Evolutionary conservation across 176 grass and related monocot species (phyloP), one percentile per base, ranked within the genome.

Genomic region (Dactylis glomerata): DNA sequence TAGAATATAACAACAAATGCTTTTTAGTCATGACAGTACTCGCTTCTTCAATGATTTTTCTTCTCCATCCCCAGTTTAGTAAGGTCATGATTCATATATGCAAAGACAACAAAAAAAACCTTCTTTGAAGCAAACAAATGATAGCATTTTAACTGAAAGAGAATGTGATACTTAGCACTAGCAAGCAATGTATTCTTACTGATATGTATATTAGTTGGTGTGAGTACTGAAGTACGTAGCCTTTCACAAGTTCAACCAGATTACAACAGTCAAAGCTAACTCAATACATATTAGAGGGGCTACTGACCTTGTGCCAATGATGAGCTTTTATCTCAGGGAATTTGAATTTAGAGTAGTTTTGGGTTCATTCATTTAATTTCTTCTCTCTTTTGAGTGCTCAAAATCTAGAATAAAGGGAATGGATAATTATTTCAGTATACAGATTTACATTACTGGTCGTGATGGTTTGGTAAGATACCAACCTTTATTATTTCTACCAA

Each of bases 291-390:
- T 36, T 79, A 82, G 30, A 77, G 15, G 77, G 81, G 37, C 44
- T 46, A 84, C 78, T 54, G 78, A 92, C 94, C 94, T 97, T 97
- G 85, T 97, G 94, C 94, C 94, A 97, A 24, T 92, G 92, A 90
- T 97, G 94, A 79, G 94, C 94, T 88, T 97, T 97, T 75, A 97
- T 94, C 85, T 97, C 92, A 33, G 94, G 92, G 71, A 97, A 97
- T 68, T 97, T 97, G 87, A 92, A 94, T 61, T 97, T 92, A 0
- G 92, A 90, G 77, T 92, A 97, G 68, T 94, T 97, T 85, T n/a
- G 92, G 89, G 41, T 94, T 94, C 94, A 97, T 97, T 82, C 94
- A 97, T 62, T 91, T 97, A 67, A 97, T 97, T 76, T 97, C 94
- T 84, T 97, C 92, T 88, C 92, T 85, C 40, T 92, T 97, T 84